A percentile compares a stretch with the other conserved stretches of the same genome.
Conservation (phyloP, 176 grass and related monocot genomes). For the Carex parvula region DNA sequence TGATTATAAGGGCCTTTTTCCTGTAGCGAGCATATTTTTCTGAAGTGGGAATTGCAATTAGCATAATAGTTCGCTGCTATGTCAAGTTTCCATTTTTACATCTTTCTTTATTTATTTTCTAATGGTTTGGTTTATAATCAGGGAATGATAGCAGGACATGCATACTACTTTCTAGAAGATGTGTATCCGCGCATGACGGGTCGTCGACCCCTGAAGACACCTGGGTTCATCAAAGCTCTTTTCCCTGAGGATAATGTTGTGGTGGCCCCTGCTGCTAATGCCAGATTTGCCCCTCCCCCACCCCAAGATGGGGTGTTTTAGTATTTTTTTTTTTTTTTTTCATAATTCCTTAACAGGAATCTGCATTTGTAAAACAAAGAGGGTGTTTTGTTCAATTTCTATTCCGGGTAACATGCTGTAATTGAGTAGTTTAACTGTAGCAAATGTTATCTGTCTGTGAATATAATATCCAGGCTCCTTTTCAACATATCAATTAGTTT, state of each 20-base stretch:
- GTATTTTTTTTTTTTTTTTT: neutral
- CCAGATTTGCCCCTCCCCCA: constrained; percentile 42
- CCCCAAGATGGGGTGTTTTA: neutral
- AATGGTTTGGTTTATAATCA: constrained; percentile 29
- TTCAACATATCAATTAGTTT: neutral
- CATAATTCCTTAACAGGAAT: constrained; percentile 10
- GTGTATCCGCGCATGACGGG: constrained; percentile 91
- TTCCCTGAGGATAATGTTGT: constrained; percentile 80
- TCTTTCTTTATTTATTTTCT: constrained; percentile 4
- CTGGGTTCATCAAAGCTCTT: constrained; percentile 75
- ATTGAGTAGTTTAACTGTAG: constrained; percentile 20
- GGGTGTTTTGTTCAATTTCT: neutral
- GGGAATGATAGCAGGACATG: constrained; percentile 97
- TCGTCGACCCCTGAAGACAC: constrained; percentile 73
- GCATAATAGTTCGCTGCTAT: neutral
- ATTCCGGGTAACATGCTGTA: constrained; percentile 6
- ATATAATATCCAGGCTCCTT: constrained; percentile 19
- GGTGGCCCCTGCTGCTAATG: constrained; percentile 24
- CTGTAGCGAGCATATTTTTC: neutral
- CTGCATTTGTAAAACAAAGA: constrained; percentile 14
- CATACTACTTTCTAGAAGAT: constrained; percentile 91
- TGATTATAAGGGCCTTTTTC: neutral
- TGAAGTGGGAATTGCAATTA: neutral
- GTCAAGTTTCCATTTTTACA: neutral
- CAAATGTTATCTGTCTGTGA: constrained; percentile 12